A percentile compares a stretch with the other conserved stretches of the same genome.
Evolutionary conservation across 371 early-diverging fungal genomes (phyloP).

Genomic region (Syncephalastrum monosporum): DNA sequence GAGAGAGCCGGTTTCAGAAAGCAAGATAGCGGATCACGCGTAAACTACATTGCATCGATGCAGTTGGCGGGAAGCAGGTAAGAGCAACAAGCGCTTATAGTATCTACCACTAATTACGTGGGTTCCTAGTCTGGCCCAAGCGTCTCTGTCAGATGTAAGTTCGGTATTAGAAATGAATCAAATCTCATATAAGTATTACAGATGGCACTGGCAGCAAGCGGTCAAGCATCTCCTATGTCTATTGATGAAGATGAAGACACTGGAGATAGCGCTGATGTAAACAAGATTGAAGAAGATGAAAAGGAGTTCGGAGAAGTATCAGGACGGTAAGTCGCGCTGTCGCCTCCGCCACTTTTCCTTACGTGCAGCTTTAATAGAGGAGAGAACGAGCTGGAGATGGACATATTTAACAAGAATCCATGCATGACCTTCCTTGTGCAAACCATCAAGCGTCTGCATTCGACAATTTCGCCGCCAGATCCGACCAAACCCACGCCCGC

Average conservation of each 20-base stretch:
- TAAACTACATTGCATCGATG: slow-evolving; percentile 26
- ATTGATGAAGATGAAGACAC: background rate
- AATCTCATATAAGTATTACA: background rate
- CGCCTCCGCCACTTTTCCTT: too few species aligned
- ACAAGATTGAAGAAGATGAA: slow-evolving; percentile 4
- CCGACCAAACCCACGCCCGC: slow-evolving; percentile 43
- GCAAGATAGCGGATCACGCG: background rate
- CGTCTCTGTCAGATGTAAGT: slow-evolving; percentile 25
- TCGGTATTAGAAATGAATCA: background rate
- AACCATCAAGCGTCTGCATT: slow-evolving; percentile 52
- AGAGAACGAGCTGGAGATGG: slow-evolving; percentile 43
- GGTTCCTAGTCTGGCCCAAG: slow-evolving; percentile 24
- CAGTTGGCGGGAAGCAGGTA: slow-evolving; percentile 39
- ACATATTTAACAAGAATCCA: slow-evolving; percentile 56
- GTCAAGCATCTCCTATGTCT: background rate
- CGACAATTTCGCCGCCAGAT: slow-evolving; percentile 33
- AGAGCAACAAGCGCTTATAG: background rate
- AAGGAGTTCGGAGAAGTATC: background rate
- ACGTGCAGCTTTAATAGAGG: background rate
- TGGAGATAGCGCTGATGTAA: slow-evolving; percentile 3
- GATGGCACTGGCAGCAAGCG: slow-evolving; percentile 20
- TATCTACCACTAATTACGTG: background rate
- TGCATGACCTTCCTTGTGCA: slow-evolving; percentile 57
- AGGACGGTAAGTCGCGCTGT: background rate
- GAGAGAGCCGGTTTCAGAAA: slow-evolving; percentile 17